A percentile compares a stretch with the other conserved stretches of the same genome.
Evolutionary conservation across 192 early-diverging fungal species (phyloP).

Genomic region (Gigaspora rosea): DNA sequence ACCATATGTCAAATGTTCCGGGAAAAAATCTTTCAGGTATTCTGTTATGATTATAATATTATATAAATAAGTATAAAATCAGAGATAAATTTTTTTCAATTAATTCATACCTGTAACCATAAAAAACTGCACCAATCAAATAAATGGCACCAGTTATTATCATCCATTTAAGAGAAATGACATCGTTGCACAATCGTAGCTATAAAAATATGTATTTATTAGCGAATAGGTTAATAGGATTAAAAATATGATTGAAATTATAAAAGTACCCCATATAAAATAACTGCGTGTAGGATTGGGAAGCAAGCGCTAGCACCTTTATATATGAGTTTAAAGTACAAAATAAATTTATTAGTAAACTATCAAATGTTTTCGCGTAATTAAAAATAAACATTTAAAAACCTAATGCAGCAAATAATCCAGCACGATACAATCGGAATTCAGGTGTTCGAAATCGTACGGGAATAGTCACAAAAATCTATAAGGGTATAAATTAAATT

Average conservation of each 20-base stretch:
- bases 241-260: neutral
- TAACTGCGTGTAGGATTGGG: constrained; percentile 65
- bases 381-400: no score
- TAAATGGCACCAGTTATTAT: constrained; percentile 51
- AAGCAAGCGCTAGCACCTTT: constrained; percentile 63
- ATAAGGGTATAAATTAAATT: no score
- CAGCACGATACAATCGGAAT: constrained; percentile 76
- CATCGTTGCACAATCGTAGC: constrained; percentile 38
- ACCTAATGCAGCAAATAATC: constrained; percentile 75
- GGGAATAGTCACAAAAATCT: constrained; percentile 50
- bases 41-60: constrained; percentile 25
- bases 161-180: constrained; percentile 64
- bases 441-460: constrained; percentile 73
- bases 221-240: neutral
- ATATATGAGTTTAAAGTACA: no score
- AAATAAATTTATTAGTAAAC: no score
- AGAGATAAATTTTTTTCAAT: neutral
- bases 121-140: constrained; percentile 82
- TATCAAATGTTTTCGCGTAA: no score
- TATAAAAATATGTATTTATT: neutral
- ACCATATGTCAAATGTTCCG: constrained; percentile 64
- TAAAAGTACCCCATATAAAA: constrained; percentile 64
- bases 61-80: neutral
- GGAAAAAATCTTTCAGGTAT: constrained; percentile 84
- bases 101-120: constrained; percentile 51